A percentile compares a stretch with the other conserved stretches of the same genome.
Conservation (phyloP, 768 basidiomycete genomes). For the Candolleomyces efflorescens region DNA sequence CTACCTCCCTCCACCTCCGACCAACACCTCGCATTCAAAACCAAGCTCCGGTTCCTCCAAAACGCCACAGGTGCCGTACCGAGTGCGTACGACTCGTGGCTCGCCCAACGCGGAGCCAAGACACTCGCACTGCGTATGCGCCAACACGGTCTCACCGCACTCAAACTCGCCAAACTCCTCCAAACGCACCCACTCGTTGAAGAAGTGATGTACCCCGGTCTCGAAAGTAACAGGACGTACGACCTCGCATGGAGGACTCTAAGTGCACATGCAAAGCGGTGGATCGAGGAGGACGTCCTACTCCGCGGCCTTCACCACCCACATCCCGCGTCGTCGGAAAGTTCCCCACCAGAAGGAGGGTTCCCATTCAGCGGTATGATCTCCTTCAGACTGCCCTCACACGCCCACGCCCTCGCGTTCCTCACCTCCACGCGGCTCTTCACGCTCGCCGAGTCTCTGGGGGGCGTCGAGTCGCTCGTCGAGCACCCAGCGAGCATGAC, state of each 20-base stretch:
- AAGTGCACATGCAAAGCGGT: conserved; percentile 65
- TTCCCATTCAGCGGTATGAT: conserved; percentile 94
- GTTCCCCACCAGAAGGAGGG: conserved; percentile 37
- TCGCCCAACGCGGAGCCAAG: conserved; percentile 87
- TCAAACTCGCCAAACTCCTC: conserved; percentile 67
- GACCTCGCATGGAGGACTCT: conserved; percentile 60
- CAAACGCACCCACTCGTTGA: conserved; percentile 55
- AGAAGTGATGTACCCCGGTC: conserved; percentile 83
- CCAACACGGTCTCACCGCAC: conserved; percentile 79
- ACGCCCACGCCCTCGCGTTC: conserved; percentile 59
- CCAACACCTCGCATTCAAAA: not conserved
- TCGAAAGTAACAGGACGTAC: conserved; percentile 48
- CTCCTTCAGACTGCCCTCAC: conserved; percentile 65
- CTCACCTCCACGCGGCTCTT: conserved; percentile 63
- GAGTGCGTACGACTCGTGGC: conserved; percentile 84
- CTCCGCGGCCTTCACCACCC: conserved; percentile 15
- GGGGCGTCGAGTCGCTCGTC: conserved; percentile 88
- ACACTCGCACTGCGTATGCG: conserved; percentile 88
- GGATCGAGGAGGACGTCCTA: conserved; percentile 35
- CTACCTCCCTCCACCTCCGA: conserved; percentile 36
- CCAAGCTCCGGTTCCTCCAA: conserved; percentile 79
- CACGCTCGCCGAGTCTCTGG: conserved; percentile 82
- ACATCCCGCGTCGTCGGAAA: not conserved
- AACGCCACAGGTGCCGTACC: conserved; percentile 86
- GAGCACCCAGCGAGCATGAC: conserved; percentile 91